phyloP scores from a whole-genome alignment of 495 filamentous ascomycete species.

The Penicillium waksmanii region DNA sequence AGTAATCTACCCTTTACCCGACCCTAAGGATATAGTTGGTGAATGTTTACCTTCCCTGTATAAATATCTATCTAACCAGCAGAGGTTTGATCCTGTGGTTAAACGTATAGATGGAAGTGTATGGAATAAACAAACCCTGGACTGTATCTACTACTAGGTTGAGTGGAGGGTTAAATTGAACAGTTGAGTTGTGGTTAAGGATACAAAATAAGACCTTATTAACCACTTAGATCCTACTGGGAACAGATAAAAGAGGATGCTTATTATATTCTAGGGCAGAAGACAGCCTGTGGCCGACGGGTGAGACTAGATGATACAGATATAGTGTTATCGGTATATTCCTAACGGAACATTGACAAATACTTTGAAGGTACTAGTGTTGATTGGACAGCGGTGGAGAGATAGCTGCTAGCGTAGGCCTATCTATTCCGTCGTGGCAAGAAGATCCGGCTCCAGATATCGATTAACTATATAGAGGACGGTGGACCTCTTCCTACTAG shows the following conservation, averaged over 20 bases:
- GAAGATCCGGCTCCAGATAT: constrained; percentile 19
- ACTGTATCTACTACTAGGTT: constrained; percentile 40
- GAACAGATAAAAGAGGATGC: constrained; percentile 20
- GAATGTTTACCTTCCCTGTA: not conserved
- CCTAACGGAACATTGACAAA: constrained; percentile 8
- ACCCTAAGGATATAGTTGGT: not conserved
- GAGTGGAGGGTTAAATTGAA: constrained; percentile 41
- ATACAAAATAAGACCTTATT: constrained; percentile 37
- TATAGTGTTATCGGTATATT: constrained; percentile 17
- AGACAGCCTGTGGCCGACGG: constrained; percentile 16
- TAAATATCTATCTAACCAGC: constrained; percentile 16
- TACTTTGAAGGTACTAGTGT: constrained; percentile 16
- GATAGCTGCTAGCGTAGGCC: constrained; percentile 11
- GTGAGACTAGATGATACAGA: constrained; percentile 25
- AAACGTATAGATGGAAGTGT: too few relatives aligned
- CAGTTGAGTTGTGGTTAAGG: constrained; percentile 32
- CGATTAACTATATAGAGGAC: constrained; percentile 25
- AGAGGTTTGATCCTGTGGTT: too few relatives aligned
- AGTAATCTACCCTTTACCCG: constrained; percentile 11
- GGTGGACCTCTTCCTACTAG: constrained; percentile 13
- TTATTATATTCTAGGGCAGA: constrained; percentile 15
- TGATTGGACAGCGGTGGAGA: constrained; percentile 15
- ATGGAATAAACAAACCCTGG: constrained; percentile 43
- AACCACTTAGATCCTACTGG: constrained; percentile 24
- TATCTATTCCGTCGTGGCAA: constrained; percentile 20